Evolutionary conservation across 73 alveolate species (phyloP).

Genomic region (Paramecium tetraurelia): DNA sequence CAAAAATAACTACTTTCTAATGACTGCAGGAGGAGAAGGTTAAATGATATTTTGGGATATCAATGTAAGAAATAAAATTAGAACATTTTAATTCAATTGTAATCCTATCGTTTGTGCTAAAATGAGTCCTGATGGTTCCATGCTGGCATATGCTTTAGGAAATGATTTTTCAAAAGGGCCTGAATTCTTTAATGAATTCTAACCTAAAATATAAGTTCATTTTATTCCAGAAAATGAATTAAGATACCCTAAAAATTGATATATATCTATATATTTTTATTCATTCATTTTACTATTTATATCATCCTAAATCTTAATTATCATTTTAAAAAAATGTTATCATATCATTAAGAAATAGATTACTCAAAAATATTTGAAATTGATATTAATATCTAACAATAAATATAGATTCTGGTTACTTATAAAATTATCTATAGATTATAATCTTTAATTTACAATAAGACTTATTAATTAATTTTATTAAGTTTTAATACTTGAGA

Average conservation of each 20-base stretch:
- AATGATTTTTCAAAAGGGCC: conserved; percentile 39
- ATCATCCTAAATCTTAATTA: neutral
- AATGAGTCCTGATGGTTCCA: conserved; percentile 42
- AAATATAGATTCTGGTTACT: neutral
- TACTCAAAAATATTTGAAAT: neutral
- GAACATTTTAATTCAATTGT: neutral
- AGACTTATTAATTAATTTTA: neutral
- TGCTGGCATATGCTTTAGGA: conserved; percentile 44
- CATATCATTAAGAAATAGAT: too few species aligned
- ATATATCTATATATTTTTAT: neutral
- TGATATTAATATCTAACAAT: neutral
- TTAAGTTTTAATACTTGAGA: neutral
- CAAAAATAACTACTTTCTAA: neutral
- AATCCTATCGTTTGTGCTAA: neutral
- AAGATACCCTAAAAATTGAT: neutral
- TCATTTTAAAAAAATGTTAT: too few species aligned
- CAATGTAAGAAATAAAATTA: conserved; percentile 23
- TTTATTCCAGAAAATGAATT: conserved; percentile 33
- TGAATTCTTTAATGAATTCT: conserved; percentile 7
- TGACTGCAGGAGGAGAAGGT: conserved; percentile 61
- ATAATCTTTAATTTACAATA: neutral
- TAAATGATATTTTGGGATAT: conserved; percentile 50
- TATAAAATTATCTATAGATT: neutral
- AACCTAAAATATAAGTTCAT: conserved; percentile 2
- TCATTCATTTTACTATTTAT: neutral